These are phyloP conservation scores for Agrostemma githago DNA, from an alignment of 148 eudicot species.

Conservation along the genomic window DNA sequence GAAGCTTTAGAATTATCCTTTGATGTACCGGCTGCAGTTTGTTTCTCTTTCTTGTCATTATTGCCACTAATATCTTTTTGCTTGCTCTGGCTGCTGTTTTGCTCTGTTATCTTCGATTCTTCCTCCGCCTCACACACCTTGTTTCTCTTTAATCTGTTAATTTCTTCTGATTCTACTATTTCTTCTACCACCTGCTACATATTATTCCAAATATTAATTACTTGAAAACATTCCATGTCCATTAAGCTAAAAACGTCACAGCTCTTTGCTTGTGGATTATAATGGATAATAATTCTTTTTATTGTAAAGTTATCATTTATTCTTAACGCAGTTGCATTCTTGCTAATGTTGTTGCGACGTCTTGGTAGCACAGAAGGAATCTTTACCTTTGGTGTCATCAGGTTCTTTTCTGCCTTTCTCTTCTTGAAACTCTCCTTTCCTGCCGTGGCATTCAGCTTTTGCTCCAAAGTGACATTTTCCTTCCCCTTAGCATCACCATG, in stretches of 20 bases:
- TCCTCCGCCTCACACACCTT: constrained; percentile 55
- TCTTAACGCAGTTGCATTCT: not conserved
- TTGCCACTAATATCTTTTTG: constrained; percentile 26
- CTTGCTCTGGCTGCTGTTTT: constrained; percentile 32
- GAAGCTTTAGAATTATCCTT: constrained; percentile 58
- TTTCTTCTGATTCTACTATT: constrained; percentile 42
- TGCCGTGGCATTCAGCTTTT: constrained; percentile 30
- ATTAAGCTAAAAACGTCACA: not conserved
- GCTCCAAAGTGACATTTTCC: constrained; percentile 25
- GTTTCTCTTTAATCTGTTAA: constrained; percentile 39
- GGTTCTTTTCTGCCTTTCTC: constrained; percentile 60
- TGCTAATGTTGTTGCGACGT: not conserved
- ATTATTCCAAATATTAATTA: constrained; percentile 8
- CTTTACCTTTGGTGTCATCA: constrained; percentile 43
- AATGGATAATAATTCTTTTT: too few relatives aligned
- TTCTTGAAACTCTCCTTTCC: constrained; percentile 66
- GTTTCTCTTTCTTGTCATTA: constrained; percentile 36
- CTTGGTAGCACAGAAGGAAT: constrained; percentile 3
- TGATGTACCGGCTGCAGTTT: constrained; percentile 45
- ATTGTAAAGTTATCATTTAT: not conserved
- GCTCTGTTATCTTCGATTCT: constrained; percentile 58
- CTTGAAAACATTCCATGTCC: not conserved
- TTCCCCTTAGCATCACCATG: constrained; percentile 16
- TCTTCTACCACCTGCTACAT: constrained; percentile 38
- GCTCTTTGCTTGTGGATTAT: not conserved